Evolutionary conservation across 352 stramenopile species (phyloP).

Genomic region (Globisporangium canariense): DNA sequence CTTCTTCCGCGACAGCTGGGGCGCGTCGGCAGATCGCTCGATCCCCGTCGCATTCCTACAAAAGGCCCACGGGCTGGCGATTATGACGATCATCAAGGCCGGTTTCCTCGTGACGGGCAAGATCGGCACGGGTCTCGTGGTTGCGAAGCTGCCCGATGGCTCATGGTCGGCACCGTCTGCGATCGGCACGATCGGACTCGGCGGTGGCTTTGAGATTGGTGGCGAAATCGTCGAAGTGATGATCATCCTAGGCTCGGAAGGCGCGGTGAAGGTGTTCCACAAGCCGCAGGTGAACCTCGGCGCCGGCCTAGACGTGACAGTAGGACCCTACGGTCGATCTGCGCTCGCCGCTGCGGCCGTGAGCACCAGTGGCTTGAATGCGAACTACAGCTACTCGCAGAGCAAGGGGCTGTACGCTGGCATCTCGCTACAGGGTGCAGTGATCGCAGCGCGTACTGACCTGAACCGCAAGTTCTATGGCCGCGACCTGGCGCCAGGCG

Average conservation of each 20-base stretch:
- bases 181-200: slow-evolving; percentile 85
- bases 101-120: slow-evolving; percentile 61
- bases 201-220: slow-evolving; percentile 79
- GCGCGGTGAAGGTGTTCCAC: slow-evolving; percentile 84
- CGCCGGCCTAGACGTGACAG: slow-evolving; percentile 85
- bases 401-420: slow-evolving; percentile 92
- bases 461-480: slow-evolving; percentile 93
- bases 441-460: slow-evolving; percentile 79
- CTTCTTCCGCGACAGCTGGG: slow-evolving; percentile 60
- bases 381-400: slow-evolving; percentile 92
- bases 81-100: slow-evolving; percentile 53
- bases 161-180: slow-evolving; percentile 86
- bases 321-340: slow-evolving; percentile 78
- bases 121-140: slow-evolving; percentile 70
- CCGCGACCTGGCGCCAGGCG: slow-evolving; percentile 40
- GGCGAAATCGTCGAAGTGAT: slow-evolving; percentile 90
- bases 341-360: slow-evolving; percentile 62
- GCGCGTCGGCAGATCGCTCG: slow-evolving; percentile 35
- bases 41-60: slow-evolving; percentile 51
- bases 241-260: slow-evolving; percentile 88
- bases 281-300: slow-evolving; percentile 82
- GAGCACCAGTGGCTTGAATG: slow-evolving; percentile 56
- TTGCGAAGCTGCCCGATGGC: slow-evolving; percentile 64
- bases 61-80: slow-evolving; percentile 47
- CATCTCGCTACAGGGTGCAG: slow-evolving; percentile 85